Evolutionary conservation across 441 rosid genomes (phyloP), one percentile per base, ranked within the genome.

Genomic region (Corymbia citriodora): DNA sequence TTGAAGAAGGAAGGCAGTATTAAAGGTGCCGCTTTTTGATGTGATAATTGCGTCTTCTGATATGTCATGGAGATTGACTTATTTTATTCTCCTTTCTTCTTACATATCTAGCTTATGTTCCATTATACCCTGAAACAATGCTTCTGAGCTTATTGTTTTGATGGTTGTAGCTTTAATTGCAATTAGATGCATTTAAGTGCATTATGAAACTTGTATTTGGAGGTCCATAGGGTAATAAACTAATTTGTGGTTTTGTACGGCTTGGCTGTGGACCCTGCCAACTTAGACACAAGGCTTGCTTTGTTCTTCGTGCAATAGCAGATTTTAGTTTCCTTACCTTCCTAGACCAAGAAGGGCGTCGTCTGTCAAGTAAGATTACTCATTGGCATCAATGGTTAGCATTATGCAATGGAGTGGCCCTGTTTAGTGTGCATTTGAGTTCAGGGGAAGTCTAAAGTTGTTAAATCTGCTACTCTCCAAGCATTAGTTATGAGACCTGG

Each of bases 1-100:
- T 96, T 96, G 99, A 95, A 96, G 95, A 94, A 94, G 89, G 94
- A 94, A 91, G 91, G 63, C 92, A 88, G 57, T 93, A 91, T 87
- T 93, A 93, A 94, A 95, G 99, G 99, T 98, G 93, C 94, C 90
- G 63, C 90, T 90, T 89, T 91, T 88, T 45, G 88, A 89, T 23
- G 88, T 52, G 83, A 91, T 88, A 88, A 23, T 54, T 87, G 49
- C 55, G 8, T 92, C 70, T 29, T 59, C 13, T 88, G 40, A 53
- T 48, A 14, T 90, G 36, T 50, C 72, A 79, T 55, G 88, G 87
- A 27, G 72, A 55, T 91, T 36, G 87, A 90, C 33, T 86, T 54
- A 55, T 54, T 55, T 14, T 87, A 87, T 59, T 55, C 49, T 55
- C 85, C n/a, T 45, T 79, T 45, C 52, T 40, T 79, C 85, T 79